phyloP scores from a whole-genome alignment of 805 yeast species.

The Kodamaea leandrae region DNA sequence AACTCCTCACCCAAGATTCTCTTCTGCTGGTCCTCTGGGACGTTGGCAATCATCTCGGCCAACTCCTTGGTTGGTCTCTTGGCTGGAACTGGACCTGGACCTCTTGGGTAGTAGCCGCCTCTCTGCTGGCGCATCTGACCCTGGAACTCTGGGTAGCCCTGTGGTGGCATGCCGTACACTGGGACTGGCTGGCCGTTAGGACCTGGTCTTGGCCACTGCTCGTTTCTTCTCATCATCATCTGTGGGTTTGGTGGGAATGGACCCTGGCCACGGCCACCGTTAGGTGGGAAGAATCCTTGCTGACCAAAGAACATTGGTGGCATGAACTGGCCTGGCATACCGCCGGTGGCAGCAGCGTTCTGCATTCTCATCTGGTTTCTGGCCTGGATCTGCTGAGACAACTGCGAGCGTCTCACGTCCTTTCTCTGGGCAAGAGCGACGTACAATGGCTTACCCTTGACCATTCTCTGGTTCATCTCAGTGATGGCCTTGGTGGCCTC shows the following conservation, averaged over 20 bases:
- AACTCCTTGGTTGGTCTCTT: conserved; percentile 46
- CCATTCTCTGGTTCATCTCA: conserved; percentile 97
- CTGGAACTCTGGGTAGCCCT: conserved; percentile 54
- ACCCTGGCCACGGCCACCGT: conserved; percentile 73
- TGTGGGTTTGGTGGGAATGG: conserved; percentile 82
- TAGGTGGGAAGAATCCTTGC: conserved; percentile 82
- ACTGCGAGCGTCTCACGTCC: conserved; percentile 95
- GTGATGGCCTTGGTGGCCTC: conserved; percentile 98
- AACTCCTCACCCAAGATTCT: conserved; percentile 96
- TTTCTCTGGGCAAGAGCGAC: conserved; percentile 99
- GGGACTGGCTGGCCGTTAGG: conserved; percentile 85
- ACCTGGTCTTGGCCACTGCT: conserved; percentile 69
- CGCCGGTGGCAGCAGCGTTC: conserved; percentile 88
- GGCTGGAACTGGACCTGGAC: conserved; percentile 22
- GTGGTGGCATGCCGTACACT: conserved; percentile 84
- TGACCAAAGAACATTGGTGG: conserved; percentile 84
- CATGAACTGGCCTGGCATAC: conserved; percentile 83
- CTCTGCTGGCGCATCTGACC: conserved; percentile 51
- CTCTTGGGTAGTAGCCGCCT: conserved; percentile 54
- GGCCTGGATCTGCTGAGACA: conserved; percentile 96
- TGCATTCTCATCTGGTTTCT: conserved; percentile 98
- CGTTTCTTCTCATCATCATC: conserved; percentile 72
- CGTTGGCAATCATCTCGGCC: conserved; percentile 59
- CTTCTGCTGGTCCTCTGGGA: conserved; percentile 91
- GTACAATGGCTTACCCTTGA: conserved; percentile 92